A percentile compares a stretch with the other conserved stretches of the same genome.
phyloP scores from a whole-genome alignment of 73 alveolate species.

The Stentor roeselii region DNA sequence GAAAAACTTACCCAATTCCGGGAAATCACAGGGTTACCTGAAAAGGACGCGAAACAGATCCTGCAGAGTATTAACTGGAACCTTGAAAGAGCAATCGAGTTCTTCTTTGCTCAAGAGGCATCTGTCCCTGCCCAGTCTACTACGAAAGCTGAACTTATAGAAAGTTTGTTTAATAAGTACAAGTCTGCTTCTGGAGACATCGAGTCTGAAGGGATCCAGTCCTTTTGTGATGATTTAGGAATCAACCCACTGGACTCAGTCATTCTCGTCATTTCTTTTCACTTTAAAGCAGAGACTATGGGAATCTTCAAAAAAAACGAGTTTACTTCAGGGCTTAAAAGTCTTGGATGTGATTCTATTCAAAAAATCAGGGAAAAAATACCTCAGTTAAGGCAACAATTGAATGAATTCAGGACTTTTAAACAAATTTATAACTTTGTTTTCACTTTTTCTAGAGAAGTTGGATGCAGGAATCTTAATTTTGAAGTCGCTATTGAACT shows the following conservation, averaged over 20 bases:
- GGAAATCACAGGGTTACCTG: neutral
- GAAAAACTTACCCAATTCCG: constrained; percentile 19
- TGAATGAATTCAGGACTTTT: constrained; percentile 31
- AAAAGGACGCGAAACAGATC: neutral
- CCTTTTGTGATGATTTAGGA: constrained; percentile 50
- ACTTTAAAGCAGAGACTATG: constrained; percentile 58
- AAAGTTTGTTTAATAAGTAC: neutral
- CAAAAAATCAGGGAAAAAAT: constrained; percentile 40
- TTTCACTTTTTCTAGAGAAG: constrained; percentile 47
- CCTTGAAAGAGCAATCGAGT: constrained; percentile 21
- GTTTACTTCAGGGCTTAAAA: constrained; percentile 44
- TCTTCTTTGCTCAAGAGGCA: neutral
- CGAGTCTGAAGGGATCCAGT: constrained; percentile 44
- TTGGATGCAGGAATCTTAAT: constrained; percentile 40
- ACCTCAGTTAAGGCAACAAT: constrained; percentile 30
- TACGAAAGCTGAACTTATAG: neutral
- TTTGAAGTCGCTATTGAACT: constrained; percentile 51
- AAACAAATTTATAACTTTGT: constrained; percentile 52
- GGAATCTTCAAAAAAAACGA: constrained; percentile 54
- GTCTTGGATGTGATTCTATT: constrained; percentile 37
- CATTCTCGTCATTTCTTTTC: constrained; percentile 42
- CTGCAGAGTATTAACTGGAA: neutral
- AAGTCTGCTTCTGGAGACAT: neutral
- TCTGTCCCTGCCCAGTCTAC: neutral
- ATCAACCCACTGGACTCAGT: constrained; percentile 59